Evolutionary conservation across 495 filamentous ascomycete species (phyloP).

Genomic region (Lichina pygmaea): DNA sequence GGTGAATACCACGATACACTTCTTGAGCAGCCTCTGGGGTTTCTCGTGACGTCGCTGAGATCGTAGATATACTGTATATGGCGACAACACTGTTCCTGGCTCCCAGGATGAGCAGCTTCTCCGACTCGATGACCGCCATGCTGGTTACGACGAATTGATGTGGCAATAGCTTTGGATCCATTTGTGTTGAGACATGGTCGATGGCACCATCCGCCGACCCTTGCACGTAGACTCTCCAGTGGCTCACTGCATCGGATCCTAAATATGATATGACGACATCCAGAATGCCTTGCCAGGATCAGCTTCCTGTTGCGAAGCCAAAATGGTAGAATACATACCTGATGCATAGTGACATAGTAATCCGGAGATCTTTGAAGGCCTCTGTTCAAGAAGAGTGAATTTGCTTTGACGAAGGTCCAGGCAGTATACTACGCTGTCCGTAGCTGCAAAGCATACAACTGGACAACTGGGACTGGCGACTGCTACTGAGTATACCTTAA

Average conservation of each 20-base stretch:
- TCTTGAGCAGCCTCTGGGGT: constrained; percentile 9
- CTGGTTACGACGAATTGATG: constrained; percentile 14
- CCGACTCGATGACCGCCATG: constrained; percentile 13
- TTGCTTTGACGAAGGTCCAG: too few relatives aligned
- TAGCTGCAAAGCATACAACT: too few relatives aligned
- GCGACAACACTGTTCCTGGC: constrained; percentile 34
- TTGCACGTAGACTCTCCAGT: constrained; percentile 1
- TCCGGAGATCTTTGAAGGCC: too few relatives aligned
- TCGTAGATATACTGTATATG: constrained; percentile 17
- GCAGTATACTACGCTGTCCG: too few relatives aligned
- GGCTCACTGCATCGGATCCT: constrained; percentile 4
- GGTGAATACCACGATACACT: constrained; percentile 16
- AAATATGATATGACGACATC: neutral
- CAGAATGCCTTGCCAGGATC: neutral
- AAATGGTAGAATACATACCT: neutral
- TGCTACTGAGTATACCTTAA: too few relatives aligned
- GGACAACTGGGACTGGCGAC: too few relatives aligned
- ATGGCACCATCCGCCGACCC: neutral
- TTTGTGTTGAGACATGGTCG: neutral
- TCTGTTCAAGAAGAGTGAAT: too few relatives aligned
- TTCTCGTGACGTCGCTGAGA: constrained; percentile 5
- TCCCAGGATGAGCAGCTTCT: constrained; percentile 33
- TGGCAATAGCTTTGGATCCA: constrained; percentile 10
- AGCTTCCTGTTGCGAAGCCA: neutral
- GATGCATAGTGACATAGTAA: neutral